A percentile compares a stretch with the other conserved stretches of the same genome.
phyloP scores from a whole-genome alignment of 495 filamentous ascomycete species.

The Lindgomyces ingoldianus region DNA sequence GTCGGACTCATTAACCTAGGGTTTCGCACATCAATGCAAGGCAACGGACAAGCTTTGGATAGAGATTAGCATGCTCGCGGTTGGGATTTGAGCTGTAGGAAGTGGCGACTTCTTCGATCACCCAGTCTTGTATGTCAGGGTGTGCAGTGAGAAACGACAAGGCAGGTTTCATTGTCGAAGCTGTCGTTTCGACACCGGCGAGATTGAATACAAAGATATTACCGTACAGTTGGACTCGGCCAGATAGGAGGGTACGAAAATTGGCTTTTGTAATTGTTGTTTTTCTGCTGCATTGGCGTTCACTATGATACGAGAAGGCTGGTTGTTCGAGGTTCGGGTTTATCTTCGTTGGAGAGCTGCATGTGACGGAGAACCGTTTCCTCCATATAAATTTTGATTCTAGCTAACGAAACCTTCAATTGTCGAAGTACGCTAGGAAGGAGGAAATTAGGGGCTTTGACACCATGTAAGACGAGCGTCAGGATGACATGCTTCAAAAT shows the following conservation, averaged over 20 bases:
- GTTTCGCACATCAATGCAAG: slow-evolving; percentile 23
- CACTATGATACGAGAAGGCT: slow-evolving; percentile 13
- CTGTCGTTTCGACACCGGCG: slow-evolving; percentile 35
- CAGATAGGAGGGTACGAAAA: neutral
- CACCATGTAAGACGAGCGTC: slow-evolving; percentile 5
- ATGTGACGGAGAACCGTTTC: slow-evolving; percentile 4
- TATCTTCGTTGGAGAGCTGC: neutral
- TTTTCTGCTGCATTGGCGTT: slow-evolving; percentile 19
- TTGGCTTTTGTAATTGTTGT: neutral
- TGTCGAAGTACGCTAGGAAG: slow-evolving; percentile 5
- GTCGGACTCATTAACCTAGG: slow-evolving; percentile 12
- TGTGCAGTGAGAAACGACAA: slow-evolving; percentile 18
- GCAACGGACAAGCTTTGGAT: slow-evolving; percentile 14
- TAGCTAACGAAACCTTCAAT: slow-evolving; percentile 3
- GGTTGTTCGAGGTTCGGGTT: neutral
- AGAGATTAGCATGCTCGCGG: slow-evolving; percentile 4
- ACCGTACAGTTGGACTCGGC: slow-evolving; percentile 21
- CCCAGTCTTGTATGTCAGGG: slow-evolving; percentile 32
- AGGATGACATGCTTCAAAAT: slow-evolving; percentile 11
- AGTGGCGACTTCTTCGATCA: slow-evolving; percentile 23
- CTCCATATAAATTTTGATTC: slow-evolving; percentile 20
- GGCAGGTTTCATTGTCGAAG: slow-evolving; percentile 16
- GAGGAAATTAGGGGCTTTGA: slow-evolving; percentile 10
- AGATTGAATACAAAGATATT: slow-evolving; percentile 35
- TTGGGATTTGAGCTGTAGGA: neutral